A percentile compares a stretch with the other conserved stretches of the same genome.
These are phyloP conservation scores for Rutstroemia sydowiana DNA, from an alignment of 2,329 filamentous ascomycete genomes.

Conservation along the genomic window DNA sequence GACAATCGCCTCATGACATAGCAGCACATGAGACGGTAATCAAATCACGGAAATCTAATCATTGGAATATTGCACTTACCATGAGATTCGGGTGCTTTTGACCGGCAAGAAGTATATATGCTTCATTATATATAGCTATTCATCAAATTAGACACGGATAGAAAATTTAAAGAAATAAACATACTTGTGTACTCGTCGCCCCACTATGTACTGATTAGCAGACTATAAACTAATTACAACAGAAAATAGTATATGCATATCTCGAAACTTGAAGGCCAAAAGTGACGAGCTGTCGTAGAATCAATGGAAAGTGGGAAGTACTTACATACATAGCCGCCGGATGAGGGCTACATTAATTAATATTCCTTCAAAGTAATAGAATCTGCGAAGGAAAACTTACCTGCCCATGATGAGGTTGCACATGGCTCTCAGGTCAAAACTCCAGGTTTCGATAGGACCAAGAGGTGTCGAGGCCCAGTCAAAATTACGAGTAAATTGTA, in stretches of 20 bases:
- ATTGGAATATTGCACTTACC: slow-evolving; percentile 27
- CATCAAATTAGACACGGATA: background rate
- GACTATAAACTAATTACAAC: background rate
- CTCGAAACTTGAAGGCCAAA: background rate
- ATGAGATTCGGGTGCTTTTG: slow-evolving; percentile 71
- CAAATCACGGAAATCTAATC: too few species aligned
- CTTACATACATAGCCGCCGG: slow-evolving; percentile 61
- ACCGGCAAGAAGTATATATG: slow-evolving; percentile 63
- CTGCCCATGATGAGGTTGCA: slow-evolving; percentile 79
- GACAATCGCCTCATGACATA: too few species aligned
- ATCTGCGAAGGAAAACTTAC: too few species aligned
- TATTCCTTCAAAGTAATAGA: too few species aligned
- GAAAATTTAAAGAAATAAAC: background rate
- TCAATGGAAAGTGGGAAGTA: background rate
- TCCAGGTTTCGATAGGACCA: slow-evolving; percentile 70
- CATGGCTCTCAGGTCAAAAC: slow-evolving; percentile 65
- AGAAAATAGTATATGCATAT: background rate
- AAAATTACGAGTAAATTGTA: slow-evolving; percentile 62
- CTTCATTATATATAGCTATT: slow-evolving; percentile 61
- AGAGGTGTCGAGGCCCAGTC: slow-evolving; percentile 69
- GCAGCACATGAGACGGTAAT: too few species aligned
- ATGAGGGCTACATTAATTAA: slow-evolving; percentile 64
- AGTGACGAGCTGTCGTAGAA: background rate
- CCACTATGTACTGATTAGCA: slow-evolving; percentile 40
- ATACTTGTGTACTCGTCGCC: slow-evolving; percentile 51